These are phyloP conservation scores for Alternaria arborescens DNA, from an alignment of 2,329 filamentous ascomycete species.

Conservation along the genomic window DNA sequence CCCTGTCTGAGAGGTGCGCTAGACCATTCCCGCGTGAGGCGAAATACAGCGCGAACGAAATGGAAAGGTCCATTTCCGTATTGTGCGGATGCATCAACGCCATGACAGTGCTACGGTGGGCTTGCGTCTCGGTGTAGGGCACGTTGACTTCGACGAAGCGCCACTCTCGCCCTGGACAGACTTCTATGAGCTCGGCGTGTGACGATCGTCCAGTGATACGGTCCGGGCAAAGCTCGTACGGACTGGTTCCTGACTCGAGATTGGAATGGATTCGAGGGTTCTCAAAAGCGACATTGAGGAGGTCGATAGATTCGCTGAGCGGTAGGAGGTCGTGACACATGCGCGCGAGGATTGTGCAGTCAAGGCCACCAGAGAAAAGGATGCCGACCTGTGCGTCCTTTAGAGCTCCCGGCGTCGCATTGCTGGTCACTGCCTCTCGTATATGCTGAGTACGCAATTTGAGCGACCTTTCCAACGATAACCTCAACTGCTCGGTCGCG, in stretches of 20 bases:
- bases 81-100: conserved; percentile 90
- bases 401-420: neutral
- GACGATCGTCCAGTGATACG: conserved; percentile 85
- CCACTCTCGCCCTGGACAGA: conserved; percentile 78
- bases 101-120: conserved; percentile 74
- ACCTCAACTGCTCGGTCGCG: conserved; percentile 63
- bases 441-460: conserved; percentile 60
- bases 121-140: conserved; percentile 76
- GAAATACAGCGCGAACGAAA: conserved; percentile 93
- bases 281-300: conserved; percentile 96
- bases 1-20: conserved; percentile 43
- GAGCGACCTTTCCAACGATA: conserved; percentile 68
- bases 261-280: conserved; percentile 74
- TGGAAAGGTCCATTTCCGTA: conserved; percentile 98
- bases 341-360: conserved; percentile 88
- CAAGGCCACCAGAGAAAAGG: conserved; percentile 92
- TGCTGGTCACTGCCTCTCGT: conserved; percentile 29
- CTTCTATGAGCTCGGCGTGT: conserved; percentile 73
- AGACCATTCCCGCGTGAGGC: conserved; percentile 77
- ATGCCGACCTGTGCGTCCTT: conserved; percentile 70
- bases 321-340: conserved; percentile 81
- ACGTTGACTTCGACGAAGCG: conserved; percentile 88
- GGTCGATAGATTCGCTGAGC: conserved; percentile 73
- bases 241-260: conserved; percentile 38
- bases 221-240: conserved; percentile 89